Conservation (phyloP, 345 rosid genomes). For the Firmiana major region DNA sequence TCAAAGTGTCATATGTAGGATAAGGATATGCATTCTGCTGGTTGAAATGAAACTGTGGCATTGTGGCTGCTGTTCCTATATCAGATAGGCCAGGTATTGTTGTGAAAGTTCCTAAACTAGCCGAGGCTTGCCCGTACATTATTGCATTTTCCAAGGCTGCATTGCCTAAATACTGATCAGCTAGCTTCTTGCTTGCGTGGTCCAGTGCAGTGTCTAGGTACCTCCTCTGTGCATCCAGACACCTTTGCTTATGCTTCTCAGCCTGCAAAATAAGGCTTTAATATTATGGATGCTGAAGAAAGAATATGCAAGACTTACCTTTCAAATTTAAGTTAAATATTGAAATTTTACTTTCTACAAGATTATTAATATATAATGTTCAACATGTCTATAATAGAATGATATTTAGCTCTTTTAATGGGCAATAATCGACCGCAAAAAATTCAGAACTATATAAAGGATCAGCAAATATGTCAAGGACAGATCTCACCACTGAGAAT, state of each 20-base stretch:
- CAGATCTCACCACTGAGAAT: neutral
- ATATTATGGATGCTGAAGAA: neutral
- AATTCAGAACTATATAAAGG: neutral
- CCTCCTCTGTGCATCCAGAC: slow-evolving; percentile 6
- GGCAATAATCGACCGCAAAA: neutral
- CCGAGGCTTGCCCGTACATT: neutral
- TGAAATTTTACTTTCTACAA: neutral
- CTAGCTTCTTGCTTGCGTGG: neutral
- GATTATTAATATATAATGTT: neutral
- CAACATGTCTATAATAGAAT: neutral
- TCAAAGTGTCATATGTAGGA: slow-evolving; percentile 1
- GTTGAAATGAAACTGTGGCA: slow-evolving; percentile 1
- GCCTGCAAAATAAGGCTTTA: slow-evolving; percentile 1
- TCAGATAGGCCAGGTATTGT: neutral
- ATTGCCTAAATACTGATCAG: neutral
- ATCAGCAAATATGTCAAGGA: neutral
- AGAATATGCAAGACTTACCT: neutral
- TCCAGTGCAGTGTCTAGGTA: neutral
- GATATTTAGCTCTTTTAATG: neutral
- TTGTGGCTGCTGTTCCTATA: neutral
- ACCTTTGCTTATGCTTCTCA: neutral
- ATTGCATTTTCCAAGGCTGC: neutral
- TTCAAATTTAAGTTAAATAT: neutral
- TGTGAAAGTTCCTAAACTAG: neutral
- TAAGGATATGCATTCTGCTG: slow-evolving; percentile 4